Evolutionary conservation across 2,329 filamentous ascomycete species (phyloP), one percentile per base, ranked within the genome.

Genomic region (Exophiala oligosperma): DNA sequence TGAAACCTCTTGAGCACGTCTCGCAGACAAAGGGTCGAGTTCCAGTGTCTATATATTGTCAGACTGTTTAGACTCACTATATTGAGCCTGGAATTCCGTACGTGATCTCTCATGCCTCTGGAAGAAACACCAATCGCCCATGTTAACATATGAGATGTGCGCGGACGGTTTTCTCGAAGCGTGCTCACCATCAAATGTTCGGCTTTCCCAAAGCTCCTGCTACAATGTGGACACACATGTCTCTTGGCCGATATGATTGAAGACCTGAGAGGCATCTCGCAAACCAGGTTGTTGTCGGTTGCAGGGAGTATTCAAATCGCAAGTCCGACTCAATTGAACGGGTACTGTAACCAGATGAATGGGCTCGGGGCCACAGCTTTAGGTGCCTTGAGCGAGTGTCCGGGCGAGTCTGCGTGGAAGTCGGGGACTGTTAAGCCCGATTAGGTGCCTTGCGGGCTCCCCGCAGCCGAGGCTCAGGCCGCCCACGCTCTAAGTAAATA

Each of bases 71-170:
- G 14, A n/a, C 9, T 14, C 5, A 14, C 7, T 9, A 11, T 41
- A 6, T 17, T 29, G 21, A 7, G 40, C n/a, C 17, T 24, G 41
- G 12, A 21, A 23, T 23, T 17, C 21, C 52, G 14, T 46, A 59
- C 57, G 52, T 6, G 52, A 55, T 54, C 57, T 48, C 38, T 59
- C 57, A 48, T 59, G 57, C 14, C 57, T 49, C 57, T 59, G 24
- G 2, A 23, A 40, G 4, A 47, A 11, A 35, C 32, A 11, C 4
- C 32, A 6, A 35, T 9, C 2, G 9, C 8, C 32, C 32, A 35
- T 11, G 32, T 35, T 9, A 35, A 35, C 9, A 35, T 35, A 35
- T 35, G 32, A 35, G 32, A 35, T 35, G 32, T 9, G 11, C 7
- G 11, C 7, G 32, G 32, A 35, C 32, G 7, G 9, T 35, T 35